Conservation (phyloP, 768 basidiomycete genomes). For the Holtermanniella nyarrowii region DNA sequence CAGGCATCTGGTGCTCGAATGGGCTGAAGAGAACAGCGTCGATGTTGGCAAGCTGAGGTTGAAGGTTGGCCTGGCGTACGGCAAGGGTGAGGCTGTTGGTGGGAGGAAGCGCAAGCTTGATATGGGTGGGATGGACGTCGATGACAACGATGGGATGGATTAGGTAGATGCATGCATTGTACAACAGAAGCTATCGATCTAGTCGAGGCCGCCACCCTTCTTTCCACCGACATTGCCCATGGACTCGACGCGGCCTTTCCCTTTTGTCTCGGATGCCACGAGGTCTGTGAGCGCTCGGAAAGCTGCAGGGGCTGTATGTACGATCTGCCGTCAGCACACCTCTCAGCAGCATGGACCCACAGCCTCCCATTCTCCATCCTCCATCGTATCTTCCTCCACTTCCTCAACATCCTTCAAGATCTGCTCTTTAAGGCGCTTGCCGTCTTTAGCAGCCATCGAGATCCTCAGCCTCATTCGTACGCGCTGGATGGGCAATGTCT, state of each 20-base stretch:
- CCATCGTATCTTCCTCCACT: constrained; percentile 70
- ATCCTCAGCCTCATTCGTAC: constrained; percentile 87
- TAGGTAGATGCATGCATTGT: background rate
- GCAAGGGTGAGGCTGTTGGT: constrained; percentile 22
- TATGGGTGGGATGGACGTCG: constrained; percentile 9
- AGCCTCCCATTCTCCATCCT: constrained; percentile 69
- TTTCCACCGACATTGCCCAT: constrained; percentile 27
- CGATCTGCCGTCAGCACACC: constrained; percentile 48
- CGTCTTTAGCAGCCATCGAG: constrained; percentile 59
- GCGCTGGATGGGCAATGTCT: constrained; percentile 68
- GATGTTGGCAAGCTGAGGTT: constrained; percentile 65
- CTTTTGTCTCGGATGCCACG: constrained; percentile 82
- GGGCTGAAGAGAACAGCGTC: constrained; percentile 62
- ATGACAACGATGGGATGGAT: constrained; percentile 30
- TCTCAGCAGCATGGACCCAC: constrained; percentile 48
- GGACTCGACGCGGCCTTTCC: constrained; percentile 70
- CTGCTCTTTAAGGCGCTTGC: constrained; percentile 58
- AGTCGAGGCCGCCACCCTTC: background rate
- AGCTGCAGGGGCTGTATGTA: constrained; percentile 86
- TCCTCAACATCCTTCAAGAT: constrained; percentile 65
- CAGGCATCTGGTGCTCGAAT: constrained; percentile 85
- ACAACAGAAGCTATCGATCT: too few relatives aligned
- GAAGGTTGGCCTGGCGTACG: constrained; percentile 64
- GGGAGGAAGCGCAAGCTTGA: constrained; percentile 36
- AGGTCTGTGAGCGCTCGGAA: constrained; percentile 84